Conservation (phyloP, 805 yeast genomes). For the Naumovozyma baii region DNA sequence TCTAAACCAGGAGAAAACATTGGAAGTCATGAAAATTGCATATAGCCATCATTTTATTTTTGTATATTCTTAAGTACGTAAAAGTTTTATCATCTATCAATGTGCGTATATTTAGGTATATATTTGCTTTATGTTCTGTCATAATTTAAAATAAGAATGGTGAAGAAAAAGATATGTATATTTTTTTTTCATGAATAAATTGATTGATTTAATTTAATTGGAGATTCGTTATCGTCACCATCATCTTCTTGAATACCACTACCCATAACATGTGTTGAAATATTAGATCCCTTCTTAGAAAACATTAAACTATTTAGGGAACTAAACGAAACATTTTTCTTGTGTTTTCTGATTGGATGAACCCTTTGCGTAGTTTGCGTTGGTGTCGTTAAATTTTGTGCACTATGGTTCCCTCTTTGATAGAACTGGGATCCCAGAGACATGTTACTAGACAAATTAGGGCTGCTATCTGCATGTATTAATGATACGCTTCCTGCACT, state of each 20-base stretch:
- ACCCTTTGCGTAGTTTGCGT: slow-evolving; percentile 10
- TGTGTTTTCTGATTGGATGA: slow-evolving; percentile 26
- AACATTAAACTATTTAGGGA: slow-evolving; percentile 29
- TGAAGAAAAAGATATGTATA: background rate
- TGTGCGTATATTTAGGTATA: too few species aligned
- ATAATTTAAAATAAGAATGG: too few species aligned
- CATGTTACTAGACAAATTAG: slow-evolving; percentile 1
- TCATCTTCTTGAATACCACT: slow-evolving; percentile 25
- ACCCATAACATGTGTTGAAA: slow-evolving; percentile 14
- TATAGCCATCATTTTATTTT: too few species aligned
- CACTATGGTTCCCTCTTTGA: slow-evolving; percentile 18
- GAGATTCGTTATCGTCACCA: slow-evolving; percentile 15
- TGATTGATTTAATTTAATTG: slow-evolving; percentile 24
- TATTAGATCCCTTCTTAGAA: slow-evolving; percentile 22
- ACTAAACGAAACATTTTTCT: slow-evolving; percentile 28
- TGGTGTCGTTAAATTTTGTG: slow-evolving; percentile 12
- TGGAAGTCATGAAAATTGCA: too few species aligned
- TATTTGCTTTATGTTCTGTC: background rate
- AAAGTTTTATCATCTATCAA: background rate
- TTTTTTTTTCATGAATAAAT: slow-evolving; percentile 16
- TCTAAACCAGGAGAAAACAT: too few species aligned
- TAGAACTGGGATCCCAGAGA: slow-evolving; percentile 5
- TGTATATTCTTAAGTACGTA: too few species aligned
- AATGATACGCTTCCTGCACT: slow-evolving; percentile 13
- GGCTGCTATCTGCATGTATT: background rate